Evolutionary conservation across 495 filamentous ascomycete species (phyloP).

Genomic region (Cairneyella variabilis): DNA sequence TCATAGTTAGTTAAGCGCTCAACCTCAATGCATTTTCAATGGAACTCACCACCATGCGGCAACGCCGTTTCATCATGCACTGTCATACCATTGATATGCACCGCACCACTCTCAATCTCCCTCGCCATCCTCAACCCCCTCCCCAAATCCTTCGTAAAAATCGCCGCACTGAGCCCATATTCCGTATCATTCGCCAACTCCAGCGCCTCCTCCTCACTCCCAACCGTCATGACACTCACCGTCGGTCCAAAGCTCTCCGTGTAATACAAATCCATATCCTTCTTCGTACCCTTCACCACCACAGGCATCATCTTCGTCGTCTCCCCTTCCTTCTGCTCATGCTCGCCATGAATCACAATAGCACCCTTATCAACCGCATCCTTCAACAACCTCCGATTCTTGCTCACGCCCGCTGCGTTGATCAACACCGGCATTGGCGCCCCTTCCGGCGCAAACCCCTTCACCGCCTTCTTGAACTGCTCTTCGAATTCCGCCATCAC

Average conservation of each 20-base stretch:
- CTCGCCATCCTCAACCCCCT: conserved; percentile 70
- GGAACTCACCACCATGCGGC: conserved; percentile 63
- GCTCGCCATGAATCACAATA: conserved; percentile 27
- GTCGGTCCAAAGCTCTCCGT: conserved; percentile 82
- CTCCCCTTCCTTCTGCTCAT: conserved; percentile 40
- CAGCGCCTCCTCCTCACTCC: conserved; percentile 66
- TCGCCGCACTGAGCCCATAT: conserved; percentile 77
- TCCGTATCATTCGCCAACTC: conserved; percentile 76
- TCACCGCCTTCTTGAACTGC: conserved; percentile 45
- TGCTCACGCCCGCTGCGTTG: conserved; percentile 53
- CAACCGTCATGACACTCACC: conserved; percentile 55
- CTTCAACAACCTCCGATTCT: conserved; percentile 61
- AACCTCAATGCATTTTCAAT: not conserved
- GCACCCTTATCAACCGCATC: conserved; percentile 71
- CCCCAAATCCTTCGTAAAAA: conserved; percentile 80
- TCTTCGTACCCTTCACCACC: conserved; percentile 63
- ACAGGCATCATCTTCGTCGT: conserved; percentile 62
- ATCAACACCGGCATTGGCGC: conserved; percentile 58
- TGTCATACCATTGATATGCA: conserved; percentile 85
- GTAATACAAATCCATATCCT: conserved; percentile 79
- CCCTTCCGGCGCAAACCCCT: conserved; percentile 40
- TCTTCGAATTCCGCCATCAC: conserved; percentile 63
- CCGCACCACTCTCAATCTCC: conserved; percentile 74
- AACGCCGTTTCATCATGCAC: conserved; percentile 78
- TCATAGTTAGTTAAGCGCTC: not conserved